Conservation (phyloP, 2,329 filamentous ascomycete species). For the Dothistroma septosporum region DNA sequence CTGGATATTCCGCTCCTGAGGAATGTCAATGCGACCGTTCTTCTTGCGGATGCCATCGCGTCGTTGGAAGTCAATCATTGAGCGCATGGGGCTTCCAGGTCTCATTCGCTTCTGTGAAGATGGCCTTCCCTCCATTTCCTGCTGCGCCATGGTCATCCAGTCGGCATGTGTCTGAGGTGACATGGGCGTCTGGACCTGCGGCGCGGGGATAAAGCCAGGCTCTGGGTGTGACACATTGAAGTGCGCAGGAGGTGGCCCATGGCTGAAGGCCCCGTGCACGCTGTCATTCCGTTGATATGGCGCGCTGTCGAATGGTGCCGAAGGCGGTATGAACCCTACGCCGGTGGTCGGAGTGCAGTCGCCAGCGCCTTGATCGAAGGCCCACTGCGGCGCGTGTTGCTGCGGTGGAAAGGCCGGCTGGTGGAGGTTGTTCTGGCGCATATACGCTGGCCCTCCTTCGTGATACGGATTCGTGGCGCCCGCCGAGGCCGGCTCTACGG, state of each 20-base stretch:
- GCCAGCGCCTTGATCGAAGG: constrained; percentile 59
- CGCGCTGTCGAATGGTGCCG: constrained; percentile 42
- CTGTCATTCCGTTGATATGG: constrained; percentile 28
- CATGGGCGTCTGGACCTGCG: constrained; percentile 53
- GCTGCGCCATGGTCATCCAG: constrained; percentile 50
- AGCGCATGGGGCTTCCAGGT: constrained; percentile 60
- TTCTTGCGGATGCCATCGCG: constrained; percentile 96
- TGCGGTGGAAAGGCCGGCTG: constrained; percentile 63
- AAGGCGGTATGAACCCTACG: constrained; percentile 55
- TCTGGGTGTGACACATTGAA: constrained; percentile 37
- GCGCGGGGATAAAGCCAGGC: constrained; percentile 46
- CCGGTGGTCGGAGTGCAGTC: constrained; percentile 71
- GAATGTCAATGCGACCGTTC: constrained; percentile 97
- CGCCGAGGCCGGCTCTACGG: constrained; percentile 22
- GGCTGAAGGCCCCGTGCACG: constrained; percentile 38
- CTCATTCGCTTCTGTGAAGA: constrained; percentile 54
- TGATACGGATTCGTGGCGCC: constrained; percentile 21
- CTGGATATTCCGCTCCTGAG: constrained; percentile 82
- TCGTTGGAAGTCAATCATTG: constrained; percentile 46
- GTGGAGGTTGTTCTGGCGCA: constrained; percentile 30
- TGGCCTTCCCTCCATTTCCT: constrained; percentile 48
- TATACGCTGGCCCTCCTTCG: constrained; percentile 25
- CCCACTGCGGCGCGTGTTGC: constrained; percentile 53
- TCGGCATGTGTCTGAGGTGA: constrained; percentile 61
- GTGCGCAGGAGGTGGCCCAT: constrained; percentile 38